These are phyloP conservation scores for Fragosphaeria purpurea DNA, from an alignment of 2,329 filamentous ascomycete species.

Conservation along the genomic window DNA sequence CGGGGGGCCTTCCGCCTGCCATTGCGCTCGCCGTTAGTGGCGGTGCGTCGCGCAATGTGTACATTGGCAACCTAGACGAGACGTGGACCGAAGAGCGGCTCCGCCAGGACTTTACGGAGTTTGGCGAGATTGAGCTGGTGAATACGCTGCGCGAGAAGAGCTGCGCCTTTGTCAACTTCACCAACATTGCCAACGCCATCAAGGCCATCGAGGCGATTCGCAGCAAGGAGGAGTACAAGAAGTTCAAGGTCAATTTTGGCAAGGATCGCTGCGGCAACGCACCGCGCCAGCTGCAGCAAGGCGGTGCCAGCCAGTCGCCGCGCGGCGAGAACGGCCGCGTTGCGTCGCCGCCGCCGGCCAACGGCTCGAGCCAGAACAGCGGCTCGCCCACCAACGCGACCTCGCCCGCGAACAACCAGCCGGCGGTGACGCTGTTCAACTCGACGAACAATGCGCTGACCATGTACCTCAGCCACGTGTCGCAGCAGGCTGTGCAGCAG, in stretches of 20 bases:
- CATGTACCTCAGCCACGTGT: constrained; percentile 82
- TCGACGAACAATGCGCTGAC: constrained; percentile 80
- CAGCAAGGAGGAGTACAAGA: constrained; percentile 89
- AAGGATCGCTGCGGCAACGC: constrained; percentile 97
- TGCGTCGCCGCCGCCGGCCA: constrained; percentile 49
- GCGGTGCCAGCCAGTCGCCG: constrained; percentile 46
- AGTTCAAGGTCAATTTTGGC: constrained; percentile 99
- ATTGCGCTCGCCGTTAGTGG: constrained; percentile 94
- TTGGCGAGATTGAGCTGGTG: constrained; percentile 93
- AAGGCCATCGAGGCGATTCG: constrained; percentile 97
- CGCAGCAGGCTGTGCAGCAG: constrained; percentile 61
- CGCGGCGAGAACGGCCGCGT: constrained; percentile 50
- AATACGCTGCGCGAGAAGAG: constrained; percentile 97
- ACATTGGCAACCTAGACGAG: constrained; percentile 95
- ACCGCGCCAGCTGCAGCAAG: constrained; percentile 65
- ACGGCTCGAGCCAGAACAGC: constrained; percentile 49
- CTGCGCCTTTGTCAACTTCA: constrained; percentile 99
- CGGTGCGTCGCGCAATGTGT: constrained; percentile 95
- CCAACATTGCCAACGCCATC: constrained; percentile 98
- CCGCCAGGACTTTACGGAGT: constrained; percentile 93
- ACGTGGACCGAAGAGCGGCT: constrained; percentile 94
- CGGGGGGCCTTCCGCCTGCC: constrained; percentile 85
- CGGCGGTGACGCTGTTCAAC: constrained; percentile 66
- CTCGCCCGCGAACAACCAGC: constrained; percentile 21
- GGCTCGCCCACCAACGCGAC: constrained; percentile 42